Evolutionary conservation across 2,329 filamentous ascomycete genomes (phyloP).

Genomic region (Chrysoporthe austroafricana): DNA sequence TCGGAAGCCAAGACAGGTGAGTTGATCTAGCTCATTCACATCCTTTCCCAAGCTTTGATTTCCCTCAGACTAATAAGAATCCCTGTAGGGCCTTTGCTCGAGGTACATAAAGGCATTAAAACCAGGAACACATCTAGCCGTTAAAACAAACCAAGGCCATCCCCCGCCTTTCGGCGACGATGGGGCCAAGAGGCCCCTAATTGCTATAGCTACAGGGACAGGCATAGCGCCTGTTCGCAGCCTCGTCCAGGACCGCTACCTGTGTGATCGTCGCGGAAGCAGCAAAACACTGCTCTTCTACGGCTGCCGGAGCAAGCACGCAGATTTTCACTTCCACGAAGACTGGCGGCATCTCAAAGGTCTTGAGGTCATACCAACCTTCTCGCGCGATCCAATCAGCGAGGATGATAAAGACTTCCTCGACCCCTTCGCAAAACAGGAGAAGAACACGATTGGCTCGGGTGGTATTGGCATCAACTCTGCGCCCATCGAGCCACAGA

Average conservation of each 20-base stretch:
- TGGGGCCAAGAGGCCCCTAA: constrained; percentile 57
- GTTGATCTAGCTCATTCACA: background rate
- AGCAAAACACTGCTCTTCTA: constrained; percentile 71
- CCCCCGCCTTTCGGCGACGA: constrained; percentile 46
- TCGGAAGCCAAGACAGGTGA: constrained; percentile 70
- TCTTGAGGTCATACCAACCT: constrained; percentile 48
- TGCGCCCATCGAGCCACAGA: constrained; percentile 19
- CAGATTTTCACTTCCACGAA: constrained; percentile 80
- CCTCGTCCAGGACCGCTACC: constrained; percentile 74
- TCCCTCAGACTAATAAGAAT: background rate
- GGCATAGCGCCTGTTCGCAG: constrained; percentile 84
- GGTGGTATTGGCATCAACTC: constrained; percentile 1
- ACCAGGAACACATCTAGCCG: constrained; percentile 59
- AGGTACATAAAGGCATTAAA: constrained; percentile 75
- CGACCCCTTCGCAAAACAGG: constrained; percentile 19
- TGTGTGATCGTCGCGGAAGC: constrained; percentile 37
- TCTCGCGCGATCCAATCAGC: constrained; percentile 49
- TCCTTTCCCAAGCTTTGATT: background rate
- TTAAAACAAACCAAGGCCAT: constrained; percentile 61
- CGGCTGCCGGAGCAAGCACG: constrained; percentile 73
- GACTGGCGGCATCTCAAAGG: constrained; percentile 64
- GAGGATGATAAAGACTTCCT: constrained; percentile 11
- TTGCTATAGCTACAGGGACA: constrained; percentile 84
- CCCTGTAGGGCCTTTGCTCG: constrained; percentile 74
- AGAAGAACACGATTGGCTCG: background rate